Percentiles rank a stretch among this genome's conserved stretches.
Conservation (phyloP, 2,329 filamentous ascomycete species). For the Curvularia spicifera region DNA sequence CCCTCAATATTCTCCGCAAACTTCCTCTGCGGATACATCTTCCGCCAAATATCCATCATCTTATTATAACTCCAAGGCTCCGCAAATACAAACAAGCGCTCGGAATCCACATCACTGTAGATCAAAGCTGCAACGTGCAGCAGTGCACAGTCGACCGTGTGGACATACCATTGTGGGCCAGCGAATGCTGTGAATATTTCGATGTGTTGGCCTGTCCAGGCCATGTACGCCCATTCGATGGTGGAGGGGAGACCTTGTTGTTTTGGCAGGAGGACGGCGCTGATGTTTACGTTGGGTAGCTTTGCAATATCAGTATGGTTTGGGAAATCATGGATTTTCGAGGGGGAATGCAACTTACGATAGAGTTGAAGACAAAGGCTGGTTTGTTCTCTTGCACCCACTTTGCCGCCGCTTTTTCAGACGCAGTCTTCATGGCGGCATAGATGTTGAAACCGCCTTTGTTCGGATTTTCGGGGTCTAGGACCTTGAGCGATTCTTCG, state of each 20-base stretch:
- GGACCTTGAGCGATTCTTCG: constrained; percentile 42
- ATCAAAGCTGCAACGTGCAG: constrained; percentile 62
- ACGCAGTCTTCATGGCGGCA: constrained; percentile 55
- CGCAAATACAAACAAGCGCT: constrained; percentile 63
- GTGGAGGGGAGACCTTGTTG: constrained; percentile 44
- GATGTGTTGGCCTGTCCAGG: constrained; percentile 45
- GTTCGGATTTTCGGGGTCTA: constrained; percentile 27
- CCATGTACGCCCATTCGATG: constrained; percentile 32
- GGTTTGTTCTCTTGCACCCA: constrained; percentile 55
- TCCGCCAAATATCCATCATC: constrained; percentile 49
- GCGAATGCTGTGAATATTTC: constrained; percentile 24
- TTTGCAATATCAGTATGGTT: constrained; percentile 17
- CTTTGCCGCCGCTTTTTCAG: constrained; percentile 56
- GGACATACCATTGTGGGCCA: constrained; percentile 31
- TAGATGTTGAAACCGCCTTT: constrained; percentile 47
- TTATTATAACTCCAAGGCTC: constrained; percentile 56
- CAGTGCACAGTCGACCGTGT: constrained; percentile 47
- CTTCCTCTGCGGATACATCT: constrained; percentile 49
- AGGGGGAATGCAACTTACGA: constrained; percentile 23
- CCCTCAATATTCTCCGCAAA: constrained; percentile 38
- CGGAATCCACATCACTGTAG: constrained; percentile 52
- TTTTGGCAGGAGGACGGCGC: constrained; percentile 45
- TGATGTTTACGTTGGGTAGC: constrained; percentile 48
- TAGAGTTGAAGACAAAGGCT: constrained; percentile 53
- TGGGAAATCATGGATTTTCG: too few species aligned